A percentile compares a stretch with the other conserved stretches of the same genome.
These are phyloP conservation scores for Solanum clarkiae DNA, from an alignment of 257 asterid genomes.

Conservation along the genomic window DNA sequence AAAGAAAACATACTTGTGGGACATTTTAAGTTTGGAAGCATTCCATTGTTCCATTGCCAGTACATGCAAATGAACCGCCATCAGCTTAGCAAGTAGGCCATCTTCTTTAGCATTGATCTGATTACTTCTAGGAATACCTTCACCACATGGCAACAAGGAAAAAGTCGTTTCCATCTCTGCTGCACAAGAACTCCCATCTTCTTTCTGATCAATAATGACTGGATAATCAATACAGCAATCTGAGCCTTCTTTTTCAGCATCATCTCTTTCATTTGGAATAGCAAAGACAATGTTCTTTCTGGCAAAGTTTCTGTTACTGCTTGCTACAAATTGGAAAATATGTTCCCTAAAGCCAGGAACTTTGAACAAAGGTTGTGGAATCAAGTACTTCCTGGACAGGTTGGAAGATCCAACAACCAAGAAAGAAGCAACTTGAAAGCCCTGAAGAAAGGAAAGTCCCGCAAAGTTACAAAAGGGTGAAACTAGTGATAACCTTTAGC, in stretches of 20 bases:
- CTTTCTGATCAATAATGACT: constrained; percentile 4
- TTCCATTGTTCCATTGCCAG: constrained; percentile 84
- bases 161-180: constrained; percentile 9
- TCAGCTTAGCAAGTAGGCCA: constrained; percentile 47
- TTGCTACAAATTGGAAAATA: constrained; percentile 7
- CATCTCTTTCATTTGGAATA: constrained; percentile 25
- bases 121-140: constrained; percentile 12
- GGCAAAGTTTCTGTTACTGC: constrained; percentile 5
- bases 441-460: constrained; percentile 19
- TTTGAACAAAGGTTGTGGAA: constrained; percentile 11
- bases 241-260: constrained; percentile 20
- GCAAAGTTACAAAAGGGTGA: not conserved
- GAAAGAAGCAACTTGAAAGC: constrained; percentile 9
- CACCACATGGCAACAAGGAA: constrained; percentile 17
- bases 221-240: constrained; percentile 25
- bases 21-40: constrained; percentile 38
- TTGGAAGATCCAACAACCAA: constrained; percentile 16
- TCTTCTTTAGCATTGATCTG: constrained; percentile 24
- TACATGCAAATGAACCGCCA: constrained; percentile 55
- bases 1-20: constrained; percentile 32
- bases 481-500: not conserved
- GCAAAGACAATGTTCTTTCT: constrained; percentile 23
- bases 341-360: constrained; percentile 13
- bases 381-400: constrained; percentile 16
- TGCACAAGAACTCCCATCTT: constrained; percentile 1